A percentile compares a stretch with the other conserved stretches of the same genome.
Evolutionary conservation across 1,284 basidiomycete species (phyloP).

Genomic region (Kwoniella shivajii): DNA sequence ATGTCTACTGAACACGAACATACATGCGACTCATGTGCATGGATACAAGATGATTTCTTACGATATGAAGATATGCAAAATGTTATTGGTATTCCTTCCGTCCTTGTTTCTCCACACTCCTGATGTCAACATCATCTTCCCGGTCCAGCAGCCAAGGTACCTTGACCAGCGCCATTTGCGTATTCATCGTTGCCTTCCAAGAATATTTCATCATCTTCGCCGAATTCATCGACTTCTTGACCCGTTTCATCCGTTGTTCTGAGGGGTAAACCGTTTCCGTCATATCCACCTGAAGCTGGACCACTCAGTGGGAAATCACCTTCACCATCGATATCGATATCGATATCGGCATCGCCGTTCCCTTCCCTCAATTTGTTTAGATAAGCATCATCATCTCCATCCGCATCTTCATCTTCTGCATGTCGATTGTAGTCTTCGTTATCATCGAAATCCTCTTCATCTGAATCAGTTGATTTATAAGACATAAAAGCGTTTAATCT

Average conservation of each 20-base stretch:
- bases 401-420: slow-evolving; percentile 9
- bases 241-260: slow-evolving; percentile 18
- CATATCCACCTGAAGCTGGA: slow-evolving; percentile 20
- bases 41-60: too few relatives aligned
- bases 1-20: too few relatives aligned
- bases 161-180: slow-evolving; percentile 15
- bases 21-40: too few relatives aligned
- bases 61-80: too few relatives aligned
- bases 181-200: slow-evolving; percentile 45
- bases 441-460: slow-evolving; percentile 9
- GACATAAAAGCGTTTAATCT: slow-evolving; percentile 37
- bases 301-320: slow-evolving; percentile 10
- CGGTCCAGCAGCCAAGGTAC: slow-evolving; percentile 14
- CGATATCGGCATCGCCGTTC: slow-evolving; percentile 18
- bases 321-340: slow-evolving; percentile 17
- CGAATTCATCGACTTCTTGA: slow-evolving; percentile 31
- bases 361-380: slow-evolving; percentile 11
- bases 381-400: slow-evolving; percentile 11
- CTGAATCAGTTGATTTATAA: slow-evolving; percentile 23
- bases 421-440: slow-evolving; percentile 14
- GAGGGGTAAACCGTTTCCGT: slow-evolving; percentile 29
- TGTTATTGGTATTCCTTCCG: too few relatives aligned
- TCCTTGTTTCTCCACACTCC: too few relatives aligned
- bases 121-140: too few relatives aligned
- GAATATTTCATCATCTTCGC: slow-evolving; percentile 38